A percentile compares a stretch with the other conserved stretches of the same genome.
These are phyloP conservation scores for Aspergillus carlsbadensis DNA, from an alignment of 495 filamentous ascomycete species.

Conservation along the genomic window DNA sequence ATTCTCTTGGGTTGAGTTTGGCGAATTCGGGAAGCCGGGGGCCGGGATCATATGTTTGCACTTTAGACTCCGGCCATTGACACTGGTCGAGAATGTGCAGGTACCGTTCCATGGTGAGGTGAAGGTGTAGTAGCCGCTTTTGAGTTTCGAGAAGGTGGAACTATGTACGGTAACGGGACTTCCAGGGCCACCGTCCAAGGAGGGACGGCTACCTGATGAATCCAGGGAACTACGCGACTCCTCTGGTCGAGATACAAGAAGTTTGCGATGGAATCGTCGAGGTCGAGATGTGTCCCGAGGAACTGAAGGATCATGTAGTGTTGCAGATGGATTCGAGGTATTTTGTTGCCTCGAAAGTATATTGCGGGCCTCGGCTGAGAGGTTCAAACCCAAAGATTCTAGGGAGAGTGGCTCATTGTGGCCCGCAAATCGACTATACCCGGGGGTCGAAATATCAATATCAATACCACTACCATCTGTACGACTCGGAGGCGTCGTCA, in stretches of 20 bases:
- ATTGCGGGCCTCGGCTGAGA: conserved; percentile 24
- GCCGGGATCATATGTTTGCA: conserved; percentile 68
- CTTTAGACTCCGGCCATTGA: conserved; percentile 69
- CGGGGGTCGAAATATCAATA: conserved; percentile 61
- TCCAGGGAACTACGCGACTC: conserved; percentile 22
- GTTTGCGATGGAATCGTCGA: conserved; percentile 39
- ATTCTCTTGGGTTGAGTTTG: conserved; percentile 13
- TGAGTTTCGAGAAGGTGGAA: conserved; percentile 34
- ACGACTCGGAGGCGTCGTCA: conserved; percentile 48
- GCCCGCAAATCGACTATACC: conserved; percentile 59
- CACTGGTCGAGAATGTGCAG: conserved; percentile 78
- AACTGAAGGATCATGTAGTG: conserved; percentile 3
- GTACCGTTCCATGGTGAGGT: conserved; percentile 80
- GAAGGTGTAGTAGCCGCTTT: conserved; percentile 59
- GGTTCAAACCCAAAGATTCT: conserved; percentile 30
- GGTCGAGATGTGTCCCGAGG: conserved; percentile 23
- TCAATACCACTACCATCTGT: conserved; percentile 45
- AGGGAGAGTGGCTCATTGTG: conserved; percentile 37
- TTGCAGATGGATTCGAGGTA: conserved; percentile 4
- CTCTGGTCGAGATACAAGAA: conserved; percentile 35
- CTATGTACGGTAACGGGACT: conserved; percentile 7
- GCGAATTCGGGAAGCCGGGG: conserved; percentile 15
- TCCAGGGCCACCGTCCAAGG: conserved; percentile 15
- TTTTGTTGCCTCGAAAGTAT: conserved; percentile 20
- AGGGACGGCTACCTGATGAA: conserved; percentile 13